Base-by-base conservation (phyloP, 805 yeast genomes). In the Candida coleopterorum region DNA sequence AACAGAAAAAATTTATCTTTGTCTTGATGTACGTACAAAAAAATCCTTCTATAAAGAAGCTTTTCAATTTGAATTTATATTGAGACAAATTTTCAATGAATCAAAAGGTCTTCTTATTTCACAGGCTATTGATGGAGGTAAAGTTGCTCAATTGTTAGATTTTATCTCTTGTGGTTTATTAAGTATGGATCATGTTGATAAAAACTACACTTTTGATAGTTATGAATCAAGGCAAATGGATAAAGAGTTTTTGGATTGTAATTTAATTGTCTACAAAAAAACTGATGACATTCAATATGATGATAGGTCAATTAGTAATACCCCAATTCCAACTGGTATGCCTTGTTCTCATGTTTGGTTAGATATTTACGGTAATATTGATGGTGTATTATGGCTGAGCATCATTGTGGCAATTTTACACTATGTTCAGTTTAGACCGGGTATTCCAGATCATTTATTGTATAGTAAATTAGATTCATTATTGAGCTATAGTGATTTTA, bases 181-280 rank as follows among this genome's bases (percentile, higher is more conserved):
- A 4, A 52, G 58, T 8, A 43, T 81, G 3, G 68, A 69, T 4
- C 66, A 81, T 30, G 68, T 84, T 16, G 85, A 84, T 46, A 72
- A 72, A 35, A 58, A 70, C 8, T 68, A 75, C 39, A 68, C 62
- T 11, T 67, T 74, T 35, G 66, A 70, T 24, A 81, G 85, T 9
- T 89, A 88, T 52, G 82, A 81, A 26, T 83, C 96, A 1, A 72
- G 96, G 43, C 65, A 76, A 14, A 73, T 85, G 27, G 94, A 85
- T 42, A 75, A 81, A 44, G 76, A 70, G 28, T 79, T 69, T 53
- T 70, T 75, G 33, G 86, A 73, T 49, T 81, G 79, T 52, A 95
- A 76, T 51, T 76, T 79, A 17, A 67, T 75, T 16, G 53, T 72
- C 16, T 38, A 25, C 21, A 39, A 5, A 35, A 43, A 32, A 9